Evolutionary conservation across 164 flowering plant species (phyloP).

Genomic region (grape (Vitis vinifera)): DNA sequence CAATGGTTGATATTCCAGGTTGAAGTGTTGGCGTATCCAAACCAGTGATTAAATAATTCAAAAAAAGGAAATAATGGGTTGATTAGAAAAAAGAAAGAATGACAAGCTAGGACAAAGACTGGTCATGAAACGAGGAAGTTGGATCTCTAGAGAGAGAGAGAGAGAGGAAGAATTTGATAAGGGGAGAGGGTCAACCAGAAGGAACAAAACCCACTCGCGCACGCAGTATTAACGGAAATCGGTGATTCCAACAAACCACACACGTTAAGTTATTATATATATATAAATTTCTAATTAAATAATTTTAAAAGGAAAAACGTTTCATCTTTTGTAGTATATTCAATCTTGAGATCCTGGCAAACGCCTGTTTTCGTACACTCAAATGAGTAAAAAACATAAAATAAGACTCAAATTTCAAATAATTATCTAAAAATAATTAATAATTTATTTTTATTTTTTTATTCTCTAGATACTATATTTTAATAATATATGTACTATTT

Average conservation of each 20-base stretch:
- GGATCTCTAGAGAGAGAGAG: slow-evolving; percentile 9
- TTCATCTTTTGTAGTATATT: no score
- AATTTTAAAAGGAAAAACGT: no score
- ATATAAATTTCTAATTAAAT: no score
- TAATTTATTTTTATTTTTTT: no score
- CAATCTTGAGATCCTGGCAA: no score
- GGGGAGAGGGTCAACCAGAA: slow-evolving; percentile 1
- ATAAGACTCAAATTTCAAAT: no score
- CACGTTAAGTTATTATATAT: no score
- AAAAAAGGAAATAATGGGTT: not conserved
- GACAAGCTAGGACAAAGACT: not conserved
- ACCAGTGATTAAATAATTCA: not conserved
- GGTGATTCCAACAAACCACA: not conserved
- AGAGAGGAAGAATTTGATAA: slow-evolving; percentile 1
- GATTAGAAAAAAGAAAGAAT: not conserved
- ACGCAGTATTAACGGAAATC: slow-evolving; percentile 21
- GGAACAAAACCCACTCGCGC: slow-evolving; percentile 16
- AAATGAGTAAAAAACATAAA: no score
- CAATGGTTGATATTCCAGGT: not conserved
- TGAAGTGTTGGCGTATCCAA: not conserved
- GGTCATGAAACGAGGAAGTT: slow-evolving; percentile 7
- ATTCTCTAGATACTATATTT: no score
- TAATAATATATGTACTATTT: no score
- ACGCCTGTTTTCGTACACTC: no score
- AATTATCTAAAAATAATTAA: no score